These are phyloP conservation scores for Pyricularia sp. DNA, from an alignment of 2,329 filamentous ascomycete species.

Conservation along the genomic window DNA sequence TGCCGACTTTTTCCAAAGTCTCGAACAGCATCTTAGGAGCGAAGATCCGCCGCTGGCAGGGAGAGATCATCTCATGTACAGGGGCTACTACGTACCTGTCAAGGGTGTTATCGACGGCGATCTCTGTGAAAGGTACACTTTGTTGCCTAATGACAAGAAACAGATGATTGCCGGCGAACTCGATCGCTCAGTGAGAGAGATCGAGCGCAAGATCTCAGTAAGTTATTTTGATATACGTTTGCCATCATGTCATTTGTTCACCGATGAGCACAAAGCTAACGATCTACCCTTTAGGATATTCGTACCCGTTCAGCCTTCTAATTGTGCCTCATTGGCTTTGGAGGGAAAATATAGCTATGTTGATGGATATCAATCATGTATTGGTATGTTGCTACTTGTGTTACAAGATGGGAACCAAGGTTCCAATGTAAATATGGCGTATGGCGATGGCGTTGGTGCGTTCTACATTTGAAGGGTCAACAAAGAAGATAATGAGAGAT, in stretches of 20 bases:
- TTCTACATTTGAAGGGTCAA: neutral
- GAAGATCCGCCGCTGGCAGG: constrained; percentile 84
- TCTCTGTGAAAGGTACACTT: constrained; percentile 79
- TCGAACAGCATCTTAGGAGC: constrained; percentile 76
- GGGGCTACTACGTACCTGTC: constrained; percentile 89
- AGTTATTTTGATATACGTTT: constrained; percentile 13
- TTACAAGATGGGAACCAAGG: neutral
- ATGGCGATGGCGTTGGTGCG: neutral
- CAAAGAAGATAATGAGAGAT: neutral
- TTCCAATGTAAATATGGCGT: neutral
- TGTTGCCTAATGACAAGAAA: constrained; percentile 79
- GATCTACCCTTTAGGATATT: constrained; percentile 31
- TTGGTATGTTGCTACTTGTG: neutral
- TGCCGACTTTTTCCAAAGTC: constrained; percentile 91
- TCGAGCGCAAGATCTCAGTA: constrained; percentile 86
- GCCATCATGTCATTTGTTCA: neutral
- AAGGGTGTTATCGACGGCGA: constrained; percentile 97
- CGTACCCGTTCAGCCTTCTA: constrained; percentile 47
- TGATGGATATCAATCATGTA: neutral
- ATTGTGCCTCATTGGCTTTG: neutral
- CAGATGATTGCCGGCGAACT: constrained; percentile 88
- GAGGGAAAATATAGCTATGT: neutral
- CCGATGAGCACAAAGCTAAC: neutral
- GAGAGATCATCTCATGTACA: constrained; percentile 88
- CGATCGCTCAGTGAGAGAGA: constrained; percentile 80